A percentile compares a stretch with the other conserved stretches of the same genome.
phyloP scores from a whole-genome alignment of 371 early-diverging fungal genomes.

The Mortierella sp. region DNA sequence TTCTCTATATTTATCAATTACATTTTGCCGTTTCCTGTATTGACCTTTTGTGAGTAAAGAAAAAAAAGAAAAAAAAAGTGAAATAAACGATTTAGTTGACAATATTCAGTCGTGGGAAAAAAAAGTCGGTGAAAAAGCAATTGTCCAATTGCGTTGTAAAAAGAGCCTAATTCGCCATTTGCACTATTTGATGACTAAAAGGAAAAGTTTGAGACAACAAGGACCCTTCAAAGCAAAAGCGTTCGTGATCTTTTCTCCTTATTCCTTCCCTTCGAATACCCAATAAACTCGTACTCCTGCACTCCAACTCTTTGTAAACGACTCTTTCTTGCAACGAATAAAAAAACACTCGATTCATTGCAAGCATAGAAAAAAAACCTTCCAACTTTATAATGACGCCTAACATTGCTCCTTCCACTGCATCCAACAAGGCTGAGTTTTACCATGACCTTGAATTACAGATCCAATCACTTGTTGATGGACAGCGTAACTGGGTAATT shows the following conservation, averaged over 20 bases:
- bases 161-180: neutral
- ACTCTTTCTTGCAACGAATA: neutral
- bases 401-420: slow-evolving; percentile 34
- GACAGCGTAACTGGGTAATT: slow-evolving; percentile 70
- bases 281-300: neutral
- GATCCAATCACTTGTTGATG: slow-evolving; percentile 62
- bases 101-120: neutral
- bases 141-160: neutral
- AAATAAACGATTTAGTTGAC: too few relatives aligned
- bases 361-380: neutral
- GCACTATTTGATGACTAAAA: neutral
- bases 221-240: too few relatives aligned
- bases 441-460: slow-evolving; percentile 65
- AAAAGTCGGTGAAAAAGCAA: neutral
- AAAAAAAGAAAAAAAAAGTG: too few relatives aligned
- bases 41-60: too few relatives aligned
- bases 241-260: neutral
- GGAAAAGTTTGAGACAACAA: neutral
- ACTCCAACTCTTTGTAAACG: neutral
- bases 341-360: too few relatives aligned
- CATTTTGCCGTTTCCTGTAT: too few relatives aligned
- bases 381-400: slow-evolving; percentile 27
- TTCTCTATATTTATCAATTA: neutral
- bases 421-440: slow-evolving; percentile 63
- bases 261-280: neutral